Evolutionary conservation across 306 rosid genomes (phyloP), one percentile per base, ranked within the genome.

Genomic region (Prunus mongolica): DNA sequence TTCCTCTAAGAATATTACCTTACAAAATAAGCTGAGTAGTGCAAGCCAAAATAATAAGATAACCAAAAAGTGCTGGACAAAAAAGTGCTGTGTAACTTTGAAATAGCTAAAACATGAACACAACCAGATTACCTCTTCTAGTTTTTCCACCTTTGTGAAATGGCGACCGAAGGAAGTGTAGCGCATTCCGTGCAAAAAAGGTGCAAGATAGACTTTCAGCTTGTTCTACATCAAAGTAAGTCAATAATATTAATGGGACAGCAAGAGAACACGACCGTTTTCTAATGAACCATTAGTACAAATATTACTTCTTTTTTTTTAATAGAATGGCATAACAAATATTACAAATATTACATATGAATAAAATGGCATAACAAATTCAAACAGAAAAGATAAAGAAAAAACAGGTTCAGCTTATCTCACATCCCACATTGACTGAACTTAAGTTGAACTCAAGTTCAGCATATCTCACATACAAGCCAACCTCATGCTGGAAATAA

Each of bases 121-220:
- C n/a, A 76, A 83, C 71, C 27, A 79, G 34, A 51, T 65, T 88
- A 95, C 97, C 97, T 89, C 87, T 85, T 84, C 88, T 67, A 95
- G 91, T 86, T 90, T 95, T 71, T 92, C 97, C 82, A 84, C 72
- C 79, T 88, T 88, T 3, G 97, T 95, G 75, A 95, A 95, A 84
- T 95, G 98, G 67, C 97, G 97, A 67, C 97, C 99, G 50, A 78
- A 89, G 51, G 99, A 95, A 15, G 99, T 81, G 92, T 95, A 95
- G 73, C 97, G 96, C 84, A 89, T 92, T 67, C 97, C 99, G 54
- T 77, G 13, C 10, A 89, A 77, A 82, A 88, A 87, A 77, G 99
- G 99, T 72, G 97, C 85, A 71, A 95, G 91, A 82, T 90, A 90
- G 18, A 89, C 91, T 79, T 38, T 88, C 72, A 90, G 82, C 82